Evolutionary conservation across 257 asterid genomes (phyloP).

Genomic region (Forsythia viridissima): DNA sequence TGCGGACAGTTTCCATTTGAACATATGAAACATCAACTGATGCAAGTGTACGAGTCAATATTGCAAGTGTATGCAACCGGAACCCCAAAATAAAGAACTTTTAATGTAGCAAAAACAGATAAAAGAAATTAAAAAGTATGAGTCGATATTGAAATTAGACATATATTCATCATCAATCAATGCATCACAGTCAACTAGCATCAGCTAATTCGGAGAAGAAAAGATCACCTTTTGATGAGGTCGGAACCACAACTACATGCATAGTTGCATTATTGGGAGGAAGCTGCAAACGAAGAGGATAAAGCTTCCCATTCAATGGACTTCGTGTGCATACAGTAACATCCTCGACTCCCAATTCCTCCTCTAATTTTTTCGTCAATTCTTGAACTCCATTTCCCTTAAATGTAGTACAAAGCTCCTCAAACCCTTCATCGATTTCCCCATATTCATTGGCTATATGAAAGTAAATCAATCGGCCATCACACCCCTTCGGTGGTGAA

Average conservation of each 20-base stretch:
- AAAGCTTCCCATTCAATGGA: slow-evolving; percentile 81
- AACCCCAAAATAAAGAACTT: too few relatives aligned
- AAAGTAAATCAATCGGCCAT: slow-evolving; percentile 67
- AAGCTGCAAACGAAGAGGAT: slow-evolving; percentile 90
- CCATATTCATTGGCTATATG: slow-evolving; percentile 69
- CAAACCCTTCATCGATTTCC: slow-evolving; percentile 62
- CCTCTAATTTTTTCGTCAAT: slow-evolving; percentile 54
- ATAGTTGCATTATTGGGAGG: slow-evolving; percentile 84
- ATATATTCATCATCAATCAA: too few relatives aligned
- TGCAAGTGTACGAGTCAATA: too few relatives aligned
- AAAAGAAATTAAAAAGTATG: too few relatives aligned
- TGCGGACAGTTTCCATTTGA: too few relatives aligned
- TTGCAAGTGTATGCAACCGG: too few relatives aligned
- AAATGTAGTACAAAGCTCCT: slow-evolving; percentile 66
- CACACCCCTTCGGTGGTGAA: slow-evolving; percentile 67
- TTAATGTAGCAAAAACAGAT: too few relatives aligned
- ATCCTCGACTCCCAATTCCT: slow-evolving; percentile 59
- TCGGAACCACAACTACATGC: slow-evolving; percentile 67
- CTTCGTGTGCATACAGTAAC: slow-evolving; percentile 70
- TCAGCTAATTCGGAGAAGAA: not conserved
- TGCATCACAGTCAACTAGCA: not conserved
- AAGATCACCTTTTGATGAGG: slow-evolving; percentile 58
- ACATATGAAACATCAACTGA: too few relatives aligned
- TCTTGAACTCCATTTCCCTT: slow-evolving; percentile 70
- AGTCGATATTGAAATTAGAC: too few relatives aligned